phyloP scores from a whole-genome alignment of 805 yeast species.

The Metschnikowia sp. region DNA sequence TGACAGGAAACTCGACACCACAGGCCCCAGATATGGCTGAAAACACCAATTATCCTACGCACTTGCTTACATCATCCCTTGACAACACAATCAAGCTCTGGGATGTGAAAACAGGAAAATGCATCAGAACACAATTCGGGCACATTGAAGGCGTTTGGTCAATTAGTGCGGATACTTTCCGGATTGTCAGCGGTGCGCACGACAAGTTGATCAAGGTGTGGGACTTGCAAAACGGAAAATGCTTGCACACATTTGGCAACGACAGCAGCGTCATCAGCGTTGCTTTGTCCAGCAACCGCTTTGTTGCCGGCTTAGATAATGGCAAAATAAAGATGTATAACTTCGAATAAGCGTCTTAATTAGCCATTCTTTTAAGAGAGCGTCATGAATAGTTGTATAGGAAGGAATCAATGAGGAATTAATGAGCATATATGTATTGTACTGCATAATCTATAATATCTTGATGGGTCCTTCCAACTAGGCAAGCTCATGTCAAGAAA shows the following conservation, averaged over 20 bases:
- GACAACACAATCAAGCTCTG: conserved; percentile 92
- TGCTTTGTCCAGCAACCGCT: conserved; percentile 81
- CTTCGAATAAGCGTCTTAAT: conserved; percentile 6
- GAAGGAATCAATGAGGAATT: neutral
- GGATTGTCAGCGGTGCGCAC: conserved; percentile 93
- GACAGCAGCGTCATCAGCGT: conserved; percentile 62
- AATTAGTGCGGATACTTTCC: conserved; percentile 90
- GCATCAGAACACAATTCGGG: conserved; percentile 93
- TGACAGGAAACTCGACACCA: neutral
- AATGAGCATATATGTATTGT: neutral
- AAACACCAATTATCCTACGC: conserved; percentile 61
- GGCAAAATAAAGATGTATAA: conserved; percentile 79
- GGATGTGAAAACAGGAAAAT: conserved; percentile 84
- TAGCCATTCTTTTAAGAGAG: neutral
- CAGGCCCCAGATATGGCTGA: conserved; percentile 1
- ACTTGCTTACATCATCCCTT: conserved; percentile 78
- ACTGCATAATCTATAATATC: neutral
- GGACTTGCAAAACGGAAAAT: conserved; percentile 93
- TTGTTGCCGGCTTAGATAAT: conserved; percentile 86
- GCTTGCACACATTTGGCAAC: conserved; percentile 89
- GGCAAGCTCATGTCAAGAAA: conserved; percentile 6
- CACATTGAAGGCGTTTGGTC: conserved; percentile 99
- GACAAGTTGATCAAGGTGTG: conserved; percentile 87
- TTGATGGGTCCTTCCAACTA: neutral
- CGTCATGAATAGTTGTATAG: neutral